Percentiles rank a stretch among this genome's conserved stretches.
Conservation (phyloP, 2,329 filamentous ascomycete genomes). For the Ophiostoma triangulosporum region DNA sequence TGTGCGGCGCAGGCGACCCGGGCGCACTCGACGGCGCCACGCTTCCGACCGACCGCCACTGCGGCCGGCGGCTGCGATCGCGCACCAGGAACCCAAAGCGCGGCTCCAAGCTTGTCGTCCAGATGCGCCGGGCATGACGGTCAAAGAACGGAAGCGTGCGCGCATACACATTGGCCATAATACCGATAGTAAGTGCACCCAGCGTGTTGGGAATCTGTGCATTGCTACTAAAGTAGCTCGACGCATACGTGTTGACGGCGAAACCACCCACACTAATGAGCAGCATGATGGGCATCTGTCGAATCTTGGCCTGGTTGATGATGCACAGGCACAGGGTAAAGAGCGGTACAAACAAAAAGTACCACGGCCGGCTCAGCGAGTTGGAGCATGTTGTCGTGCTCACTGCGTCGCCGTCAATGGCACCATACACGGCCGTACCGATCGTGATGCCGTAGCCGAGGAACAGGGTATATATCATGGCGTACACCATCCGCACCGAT, state of each 20-base stretch:
- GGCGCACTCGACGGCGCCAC: neutral
- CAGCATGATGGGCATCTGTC: constrained; percentile 64
- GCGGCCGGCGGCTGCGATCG: neutral
- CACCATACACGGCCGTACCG: constrained; percentile 48
- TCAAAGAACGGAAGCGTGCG: constrained; percentile 47
- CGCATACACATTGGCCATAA: constrained; percentile 68
- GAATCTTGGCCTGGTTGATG: constrained; percentile 65
- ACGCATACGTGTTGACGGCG: constrained; percentile 60
- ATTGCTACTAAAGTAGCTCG: constrained; percentile 52
- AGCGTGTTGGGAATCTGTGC: constrained; percentile 66
- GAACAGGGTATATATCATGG: constrained; percentile 60
- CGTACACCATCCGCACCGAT: constrained; percentile 61
- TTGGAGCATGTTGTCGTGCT: constrained; percentile 23
- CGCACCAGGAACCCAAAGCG: constrained; percentile 19
- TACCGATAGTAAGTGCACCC: constrained; percentile 61
- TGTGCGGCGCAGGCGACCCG: neutral
- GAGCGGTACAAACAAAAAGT: constrained; percentile 46
- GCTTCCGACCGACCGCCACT: neutral
- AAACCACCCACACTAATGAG: constrained; percentile 62
- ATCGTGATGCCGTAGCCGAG: constrained; percentile 61
- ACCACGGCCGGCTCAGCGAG: constrained; percentile 34
- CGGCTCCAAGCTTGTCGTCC: constrained; percentile 33
- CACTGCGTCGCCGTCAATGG: constrained; percentile 41
- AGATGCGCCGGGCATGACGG: constrained; percentile 40
- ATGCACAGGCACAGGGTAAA: constrained; percentile 50